phyloP scores from a whole-genome alignment of 1,284 basidiomycete genomes.

The Lignosus rhinocerotis region DNA sequence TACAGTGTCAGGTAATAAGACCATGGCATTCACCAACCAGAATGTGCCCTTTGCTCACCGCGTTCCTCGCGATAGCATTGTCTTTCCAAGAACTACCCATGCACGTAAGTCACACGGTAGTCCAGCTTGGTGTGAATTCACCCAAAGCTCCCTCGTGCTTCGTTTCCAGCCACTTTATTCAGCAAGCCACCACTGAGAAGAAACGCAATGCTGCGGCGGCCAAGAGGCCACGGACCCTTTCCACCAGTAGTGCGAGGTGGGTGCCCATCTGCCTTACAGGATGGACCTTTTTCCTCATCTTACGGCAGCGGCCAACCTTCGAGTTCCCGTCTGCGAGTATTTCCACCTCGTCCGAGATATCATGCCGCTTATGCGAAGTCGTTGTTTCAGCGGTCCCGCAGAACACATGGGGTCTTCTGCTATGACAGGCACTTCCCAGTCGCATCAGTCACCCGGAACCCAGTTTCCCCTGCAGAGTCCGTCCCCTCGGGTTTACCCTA shows the following conservation, averaged over 20 bases:
- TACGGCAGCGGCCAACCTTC: constrained; percentile 22
- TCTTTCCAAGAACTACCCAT: constrained; percentile 77
- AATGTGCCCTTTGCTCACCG: constrained; percentile 1
- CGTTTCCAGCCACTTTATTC: constrained; percentile 64
- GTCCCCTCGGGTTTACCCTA: constrained; percentile 40
- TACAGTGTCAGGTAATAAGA: constrained; percentile 53
- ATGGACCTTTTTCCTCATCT: constrained; percentile 9
- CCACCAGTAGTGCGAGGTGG: constrained; percentile 47
- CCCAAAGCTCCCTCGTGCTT: constrained; percentile 15
- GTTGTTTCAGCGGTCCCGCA: constrained; percentile 24
- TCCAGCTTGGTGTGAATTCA: constrained; percentile 15
- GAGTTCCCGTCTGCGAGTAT: constrained; percentile 25
- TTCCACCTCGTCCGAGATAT: constrained; percentile 8
- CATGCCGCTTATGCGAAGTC: constrained; percentile 19
- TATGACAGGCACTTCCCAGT: constrained; percentile 17
- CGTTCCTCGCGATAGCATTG: constrained; percentile 57
- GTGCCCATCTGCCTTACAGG: constrained; percentile 22
- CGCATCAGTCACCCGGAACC: constrained; percentile 16
- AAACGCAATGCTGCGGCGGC: constrained; percentile 57
- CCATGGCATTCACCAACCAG: background rate
- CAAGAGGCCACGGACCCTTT: constrained; percentile 63
- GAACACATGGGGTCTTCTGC: constrained; percentile 20
- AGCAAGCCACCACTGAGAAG: constrained; percentile 81
- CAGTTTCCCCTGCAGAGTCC: constrained; percentile 27
- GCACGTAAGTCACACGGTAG: constrained; percentile 59